A percentile compares a stretch with the other conserved stretches of the same genome.
Evolutionary conservation across 805 yeast genomes (phyloP).

Genomic region (Saccharomycopsis sp.): DNA sequence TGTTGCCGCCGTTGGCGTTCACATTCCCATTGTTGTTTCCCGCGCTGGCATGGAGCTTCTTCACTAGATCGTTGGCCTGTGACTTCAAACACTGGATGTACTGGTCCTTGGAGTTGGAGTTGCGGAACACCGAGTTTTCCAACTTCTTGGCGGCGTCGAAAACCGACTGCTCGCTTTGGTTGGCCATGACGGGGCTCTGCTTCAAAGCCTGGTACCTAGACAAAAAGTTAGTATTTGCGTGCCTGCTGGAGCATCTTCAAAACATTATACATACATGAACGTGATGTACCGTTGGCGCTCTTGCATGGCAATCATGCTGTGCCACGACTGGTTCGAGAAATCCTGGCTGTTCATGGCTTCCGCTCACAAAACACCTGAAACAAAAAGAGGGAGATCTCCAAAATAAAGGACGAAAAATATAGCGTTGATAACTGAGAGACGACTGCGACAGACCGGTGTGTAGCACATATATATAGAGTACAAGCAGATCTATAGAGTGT

Average conservation of each 20-base stretch:
- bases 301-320: slow-evolving; percentile 10
- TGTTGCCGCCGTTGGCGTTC: too few relatives aligned
- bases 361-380: not conserved
- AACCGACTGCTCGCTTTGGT: slow-evolving; percentile 10
- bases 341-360: slow-evolving; percentile 7
- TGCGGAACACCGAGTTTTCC: slow-evolving; percentile 4
- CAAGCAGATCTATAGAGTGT: not conserved
- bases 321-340: slow-evolving; percentile 12
- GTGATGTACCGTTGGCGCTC: slow-evolving; percentile 19
- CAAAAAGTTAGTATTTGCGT: too few relatives aligned
- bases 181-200: slow-evolving; percentile 11
- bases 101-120: not conserved
- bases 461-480: not conserved
- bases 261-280: slow-evolving; percentile 16
- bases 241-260: too few relatives aligned
- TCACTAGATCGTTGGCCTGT: not conserved
- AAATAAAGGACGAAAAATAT: not conserved
- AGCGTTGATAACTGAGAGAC: too few relatives aligned
- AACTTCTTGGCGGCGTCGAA: slow-evolving; percentile 13
- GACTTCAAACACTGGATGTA: not conserved
- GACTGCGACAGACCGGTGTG: too few relatives aligned
- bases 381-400: not conserved
- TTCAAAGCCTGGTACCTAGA: slow-evolving; percentile 13
- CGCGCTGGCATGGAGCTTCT: not conserved
- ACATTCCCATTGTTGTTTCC: not conserved